phyloP scores from a whole-genome alignment of 176 grass and related monocot genomes.

The Phragmites australis region DNA sequence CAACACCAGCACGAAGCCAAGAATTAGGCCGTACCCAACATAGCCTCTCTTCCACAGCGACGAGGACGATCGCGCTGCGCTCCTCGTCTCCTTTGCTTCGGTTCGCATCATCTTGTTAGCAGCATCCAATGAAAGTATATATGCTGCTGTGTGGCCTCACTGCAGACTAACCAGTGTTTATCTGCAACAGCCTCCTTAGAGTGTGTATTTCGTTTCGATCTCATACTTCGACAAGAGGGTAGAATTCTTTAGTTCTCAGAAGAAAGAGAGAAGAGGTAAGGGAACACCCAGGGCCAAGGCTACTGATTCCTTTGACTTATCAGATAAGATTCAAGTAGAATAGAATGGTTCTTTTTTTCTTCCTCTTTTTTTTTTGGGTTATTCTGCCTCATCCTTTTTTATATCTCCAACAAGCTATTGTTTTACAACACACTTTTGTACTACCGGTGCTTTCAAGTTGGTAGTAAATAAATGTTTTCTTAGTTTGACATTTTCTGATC shows the following conservation, averaged over 20 bases:
- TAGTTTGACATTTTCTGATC: background rate
- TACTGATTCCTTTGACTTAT: background rate
- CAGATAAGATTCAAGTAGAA: background rate
- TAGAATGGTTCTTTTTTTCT: background rate
- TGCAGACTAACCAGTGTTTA: too few relatives aligned
- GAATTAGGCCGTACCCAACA: constrained; percentile 38
- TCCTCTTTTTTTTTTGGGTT: background rate
- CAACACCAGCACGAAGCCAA: constrained; percentile 42
- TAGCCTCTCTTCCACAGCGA: constrained; percentile 35
- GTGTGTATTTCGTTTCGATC: too few relatives aligned
- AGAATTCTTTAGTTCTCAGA: background rate
- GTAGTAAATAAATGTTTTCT: background rate
- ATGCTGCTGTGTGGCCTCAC: too few relatives aligned
- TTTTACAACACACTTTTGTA: background rate
- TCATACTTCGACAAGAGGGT: too few relatives aligned
- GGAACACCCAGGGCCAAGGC: background rate
- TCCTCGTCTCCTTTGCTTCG: constrained; percentile 36
- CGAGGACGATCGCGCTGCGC: background rate
- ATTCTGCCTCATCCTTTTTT: background rate
- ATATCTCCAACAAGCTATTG: background rate
- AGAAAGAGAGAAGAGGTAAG: background rate
- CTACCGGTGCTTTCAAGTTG: background rate
- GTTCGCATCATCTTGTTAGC: constrained; percentile 31
- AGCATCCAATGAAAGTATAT: background rate
- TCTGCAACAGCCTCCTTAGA: too few relatives aligned